These are phyloP conservation scores for Reutealis trisperma DNA, from an alignment of 345 rosid genomes.

Conservation along the genomic window DNA sequence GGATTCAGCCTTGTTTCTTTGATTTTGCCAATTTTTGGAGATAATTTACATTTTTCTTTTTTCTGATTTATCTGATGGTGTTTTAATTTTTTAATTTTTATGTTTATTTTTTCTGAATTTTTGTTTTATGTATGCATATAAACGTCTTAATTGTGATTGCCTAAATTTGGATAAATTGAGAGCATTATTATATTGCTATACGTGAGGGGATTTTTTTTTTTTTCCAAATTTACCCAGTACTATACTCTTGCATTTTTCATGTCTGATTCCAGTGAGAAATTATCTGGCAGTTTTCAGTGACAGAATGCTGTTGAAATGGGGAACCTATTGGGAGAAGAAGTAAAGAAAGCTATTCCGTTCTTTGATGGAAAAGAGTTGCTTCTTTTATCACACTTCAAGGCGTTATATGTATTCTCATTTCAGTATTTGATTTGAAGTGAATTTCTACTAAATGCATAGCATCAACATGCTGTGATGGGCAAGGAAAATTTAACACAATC, in stretches of 20 bases:
- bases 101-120: too few species aligned
- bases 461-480: constrained; percentile 50
- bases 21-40: too few species aligned
- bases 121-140: too few species aligned
- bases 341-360: not conserved
- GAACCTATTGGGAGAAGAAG: not conserved
- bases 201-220: not conserved
- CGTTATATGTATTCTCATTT: too few species aligned
- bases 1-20: too few species aligned
- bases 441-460: not conserved
- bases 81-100: too few species aligned
- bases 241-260: not conserved
- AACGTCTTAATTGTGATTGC: not conserved
- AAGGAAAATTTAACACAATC: constrained; percentile 56
- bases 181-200: not conserved
- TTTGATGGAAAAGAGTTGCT: not conserved
- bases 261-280: not conserved
- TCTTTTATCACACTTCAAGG: too few species aligned
- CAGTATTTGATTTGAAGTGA: not conserved
- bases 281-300: not conserved
- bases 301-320: not conserved
- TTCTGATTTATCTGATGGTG: too few species aligned
- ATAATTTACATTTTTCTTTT: too few species aligned
- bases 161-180: too few species aligned
- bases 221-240: too few species aligned